A percentile compares a stretch with the other conserved stretches of the same genome.
Conservation (phyloP, 441 rosid species). For the Raphanus hybrid region DNA sequence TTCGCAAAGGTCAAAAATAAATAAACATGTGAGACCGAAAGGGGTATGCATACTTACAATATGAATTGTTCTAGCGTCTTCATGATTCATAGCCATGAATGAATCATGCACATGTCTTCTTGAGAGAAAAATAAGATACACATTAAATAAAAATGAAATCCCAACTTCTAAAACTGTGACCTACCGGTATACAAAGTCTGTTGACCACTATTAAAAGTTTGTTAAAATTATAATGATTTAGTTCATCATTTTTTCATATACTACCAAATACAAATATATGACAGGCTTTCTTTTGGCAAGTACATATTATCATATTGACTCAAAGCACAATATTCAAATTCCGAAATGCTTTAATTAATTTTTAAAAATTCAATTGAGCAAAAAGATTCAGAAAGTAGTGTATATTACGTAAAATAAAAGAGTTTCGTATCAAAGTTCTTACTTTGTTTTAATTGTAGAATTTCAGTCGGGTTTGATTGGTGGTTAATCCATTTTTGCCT, state of each 20-base stretch:
- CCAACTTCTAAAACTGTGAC: constrained; percentile 14
- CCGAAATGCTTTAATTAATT: neutral
- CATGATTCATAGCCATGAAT: constrained; percentile 19
- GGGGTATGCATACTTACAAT: constrained; percentile 8
- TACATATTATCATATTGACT: neutral
- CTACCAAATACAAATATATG: neutral
- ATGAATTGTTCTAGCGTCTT: constrained; percentile 16
- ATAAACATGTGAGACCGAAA: constrained; percentile 10
- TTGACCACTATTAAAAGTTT: constrained; percentile 12
- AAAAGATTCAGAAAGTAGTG: neutral
- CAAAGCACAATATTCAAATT: constrained; percentile 12
- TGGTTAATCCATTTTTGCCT: neutral
- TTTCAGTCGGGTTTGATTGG: neutral
- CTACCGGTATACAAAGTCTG: constrained; percentile 16
- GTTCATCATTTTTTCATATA: constrained; percentile 7
- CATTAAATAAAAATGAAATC: constrained; percentile 1
- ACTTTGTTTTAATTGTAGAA: neutral
- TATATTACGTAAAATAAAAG: neutral
- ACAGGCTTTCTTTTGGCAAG: constrained; percentile 3
- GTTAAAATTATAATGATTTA: neutral
- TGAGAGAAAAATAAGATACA: neutral
- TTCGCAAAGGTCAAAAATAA: constrained; percentile 2
- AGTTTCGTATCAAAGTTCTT: neutral
- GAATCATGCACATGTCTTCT: constrained; percentile 13
- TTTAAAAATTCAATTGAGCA: neutral